Evolutionary conservation across 2,329 filamentous ascomycete genomes (phyloP).

Genomic region (Alternaria angustiovoidea): DNA sequence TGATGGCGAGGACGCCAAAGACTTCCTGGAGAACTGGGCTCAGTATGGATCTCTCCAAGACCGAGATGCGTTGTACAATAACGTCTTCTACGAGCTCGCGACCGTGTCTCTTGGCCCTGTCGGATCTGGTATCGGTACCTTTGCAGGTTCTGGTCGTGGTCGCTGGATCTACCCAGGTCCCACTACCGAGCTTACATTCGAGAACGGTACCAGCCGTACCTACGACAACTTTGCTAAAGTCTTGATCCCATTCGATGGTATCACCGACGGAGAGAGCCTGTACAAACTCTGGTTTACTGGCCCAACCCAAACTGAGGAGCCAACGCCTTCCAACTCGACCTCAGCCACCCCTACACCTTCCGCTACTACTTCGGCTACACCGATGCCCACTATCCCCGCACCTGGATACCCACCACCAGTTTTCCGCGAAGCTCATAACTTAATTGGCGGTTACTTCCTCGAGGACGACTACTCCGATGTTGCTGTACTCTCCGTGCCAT

Average conservation of each 20-base stretch:
- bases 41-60: conserved; percentile 62
- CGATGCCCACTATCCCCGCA: conserved; percentile 35
- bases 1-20: conserved; percentile 63
- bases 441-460: conserved; percentile 59
- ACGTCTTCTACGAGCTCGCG: conserved; percentile 57
- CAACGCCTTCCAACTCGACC: conserved; percentile 23
- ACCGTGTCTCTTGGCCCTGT: conserved; percentile 53
- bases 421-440: conserved; percentile 51
- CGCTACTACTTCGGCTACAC: conserved; percentile 22
- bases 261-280: conserved; percentile 54
- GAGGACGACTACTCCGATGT: conserved; percentile 56
- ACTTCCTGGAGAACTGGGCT: conserved; percentile 59
- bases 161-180: conserved; percentile 54
- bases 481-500: conserved; percentile 56
- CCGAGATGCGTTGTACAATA: conserved; percentile 65
- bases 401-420: conserved; percentile 58
- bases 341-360: conserved; percentile 29
- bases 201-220: conserved; percentile 53
- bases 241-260: conserved; percentile 51
- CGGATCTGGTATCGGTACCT: conserved; percentile 55
- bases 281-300: conserved; percentile 50
- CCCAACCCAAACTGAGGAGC: conserved; percentile 22
- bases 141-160: conserved; percentile 55
- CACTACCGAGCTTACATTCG: conserved; percentile 55
- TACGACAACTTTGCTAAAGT: conserved; percentile 57